These are phyloP conservation scores for Gastrolobium villosum DNA, from an alignment of 306 rosid species.

Conservation along the genomic window DNA sequence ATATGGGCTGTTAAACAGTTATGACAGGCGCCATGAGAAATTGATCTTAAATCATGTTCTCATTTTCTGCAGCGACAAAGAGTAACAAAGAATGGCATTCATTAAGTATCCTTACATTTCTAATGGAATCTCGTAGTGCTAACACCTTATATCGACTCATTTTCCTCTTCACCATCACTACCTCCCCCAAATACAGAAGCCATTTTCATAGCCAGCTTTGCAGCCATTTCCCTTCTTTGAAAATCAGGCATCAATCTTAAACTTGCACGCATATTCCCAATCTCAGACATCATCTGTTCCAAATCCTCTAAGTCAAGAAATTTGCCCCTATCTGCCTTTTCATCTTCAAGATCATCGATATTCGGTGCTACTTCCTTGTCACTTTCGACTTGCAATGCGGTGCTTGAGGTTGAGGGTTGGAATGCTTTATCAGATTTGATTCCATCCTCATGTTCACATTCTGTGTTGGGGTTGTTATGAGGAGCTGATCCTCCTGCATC, in stretches of 20 bases:
- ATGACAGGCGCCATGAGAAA: background rate
- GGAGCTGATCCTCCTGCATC: slow-evolving; percentile 45
- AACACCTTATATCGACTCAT: slow-evolving; percentile 19
- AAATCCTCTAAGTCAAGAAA: slow-evolving; percentile 69
- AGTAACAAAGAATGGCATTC: slow-evolving; percentile 26
- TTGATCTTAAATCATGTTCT: slow-evolving; percentile 25
- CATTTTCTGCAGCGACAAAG: slow-evolving; percentile 28
- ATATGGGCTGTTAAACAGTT: background rate
- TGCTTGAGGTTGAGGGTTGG: slow-evolving; percentile 52
- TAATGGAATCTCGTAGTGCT: background rate
- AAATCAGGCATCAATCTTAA: slow-evolving; percentile 86
- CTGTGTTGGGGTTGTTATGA: slow-evolving; percentile 33
- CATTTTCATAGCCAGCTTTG: slow-evolving; percentile 41
- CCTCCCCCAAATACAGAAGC: slow-evolving; percentile 73
- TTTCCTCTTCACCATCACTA: slow-evolving; percentile 67
- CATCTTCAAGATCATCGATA: slow-evolving; percentile 41
- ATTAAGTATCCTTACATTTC: background rate
- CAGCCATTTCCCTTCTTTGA: slow-evolving; percentile 84
- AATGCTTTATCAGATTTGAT: slow-evolving; percentile 32
- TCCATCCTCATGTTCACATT: slow-evolving; percentile 42
- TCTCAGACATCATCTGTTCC: slow-evolving; percentile 81
- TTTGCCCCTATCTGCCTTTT: slow-evolving; percentile 31
- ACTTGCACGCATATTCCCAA: slow-evolving; percentile 69
- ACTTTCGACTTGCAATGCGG: slow-evolving; percentile 48
- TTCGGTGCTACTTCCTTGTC: slow-evolving; percentile 36